phyloP scores from a whole-genome alignment of 768 basidiomycete genomes.

The Lactarius akahatsu region DNA sequence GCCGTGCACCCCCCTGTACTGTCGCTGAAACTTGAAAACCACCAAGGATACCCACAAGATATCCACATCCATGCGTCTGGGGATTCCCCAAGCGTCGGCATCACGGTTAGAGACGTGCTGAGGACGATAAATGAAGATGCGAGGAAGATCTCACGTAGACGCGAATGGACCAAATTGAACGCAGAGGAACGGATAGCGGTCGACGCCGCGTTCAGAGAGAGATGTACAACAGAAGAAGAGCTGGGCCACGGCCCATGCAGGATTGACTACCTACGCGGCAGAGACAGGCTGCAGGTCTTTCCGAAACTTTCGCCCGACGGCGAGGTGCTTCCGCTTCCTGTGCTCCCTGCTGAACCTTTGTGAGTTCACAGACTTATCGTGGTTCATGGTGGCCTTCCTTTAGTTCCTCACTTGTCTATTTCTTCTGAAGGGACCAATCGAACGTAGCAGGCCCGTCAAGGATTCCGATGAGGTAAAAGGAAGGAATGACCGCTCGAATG shows the following conservation, averaged over 20 bases:
- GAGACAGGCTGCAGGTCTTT: slow-evolving; percentile 17
- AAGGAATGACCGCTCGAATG: background rate
- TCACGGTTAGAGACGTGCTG: slow-evolving; percentile 22
- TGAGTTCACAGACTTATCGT: background rate
- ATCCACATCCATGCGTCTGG: slow-evolving; percentile 9
- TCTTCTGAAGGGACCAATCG: slow-evolving; percentile 13
- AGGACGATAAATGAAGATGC: slow-evolving; percentile 13
- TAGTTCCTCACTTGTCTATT: background rate
- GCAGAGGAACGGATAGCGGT: slow-evolving; percentile 7
- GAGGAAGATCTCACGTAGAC: slow-evolving; percentile 17
- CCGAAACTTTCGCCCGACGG: slow-evolving; percentile 18
- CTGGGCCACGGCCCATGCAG: slow-evolving; percentile 22
- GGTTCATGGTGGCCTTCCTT: no score
- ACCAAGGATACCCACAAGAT: slow-evolving; percentile 19
- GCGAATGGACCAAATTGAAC: slow-evolving; percentile 18
- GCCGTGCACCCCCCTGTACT: slow-evolving; percentile 16
- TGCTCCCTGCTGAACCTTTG: slow-evolving; percentile 3
- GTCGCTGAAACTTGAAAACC: slow-evolving; percentile 15
- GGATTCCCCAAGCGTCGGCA: background rate
- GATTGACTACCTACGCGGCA: slow-evolving; percentile 20
- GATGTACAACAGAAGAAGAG: slow-evolving; percentile 9
- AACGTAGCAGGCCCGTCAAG: slow-evolving; percentile 22
- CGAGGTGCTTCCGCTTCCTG: slow-evolving; percentile 11
- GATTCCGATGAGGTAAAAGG: slow-evolving; percentile 15
- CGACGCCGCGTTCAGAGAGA: slow-evolving; percentile 17